A percentile compares a stretch with the other conserved stretches of the same genome.
Evolutionary conservation across 495 filamentous ascomycete genomes (phyloP).

Genomic region (Endocarpon pusillum): DNA sequence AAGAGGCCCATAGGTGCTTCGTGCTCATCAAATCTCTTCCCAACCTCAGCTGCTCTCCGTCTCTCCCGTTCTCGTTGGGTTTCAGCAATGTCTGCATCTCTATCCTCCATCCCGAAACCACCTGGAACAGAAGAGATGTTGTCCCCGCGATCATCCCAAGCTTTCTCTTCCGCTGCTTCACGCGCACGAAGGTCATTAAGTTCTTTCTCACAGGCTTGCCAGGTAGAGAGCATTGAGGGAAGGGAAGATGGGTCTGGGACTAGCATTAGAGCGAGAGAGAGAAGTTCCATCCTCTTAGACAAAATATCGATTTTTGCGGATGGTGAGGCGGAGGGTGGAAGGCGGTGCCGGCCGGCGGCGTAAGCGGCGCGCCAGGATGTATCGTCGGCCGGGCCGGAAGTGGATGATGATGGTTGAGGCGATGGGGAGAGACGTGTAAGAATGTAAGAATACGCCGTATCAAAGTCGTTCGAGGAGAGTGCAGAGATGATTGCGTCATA

Average conservation of each 20-base stretch:
- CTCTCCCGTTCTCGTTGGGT: conserved; percentile 22
- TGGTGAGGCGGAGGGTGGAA: conserved; percentile 13
- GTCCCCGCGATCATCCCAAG: conserved; percentile 55
- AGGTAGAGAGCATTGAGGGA: conserved; percentile 69
- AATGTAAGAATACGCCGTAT: conserved; percentile 92
- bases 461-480: conserved; percentile 76
- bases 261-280: conserved; percentile 68
- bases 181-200: conserved; percentile 46
- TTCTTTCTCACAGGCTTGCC: conserved; percentile 79
- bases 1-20: conserved; percentile 91
- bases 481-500: conserved; percentile 83
- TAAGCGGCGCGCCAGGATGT: conserved; percentile 88
- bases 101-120: conserved; percentile 35
- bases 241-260: conserved; percentile 55
- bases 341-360: conserved; percentile 64
- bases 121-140: conserved; percentile 38
- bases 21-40: no score
- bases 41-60: conserved; percentile 13
- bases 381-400: conserved; percentile 37
- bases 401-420: conserved; percentile 15
- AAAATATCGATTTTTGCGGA: conserved; percentile 25
- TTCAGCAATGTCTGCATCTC: conserved; percentile 29
- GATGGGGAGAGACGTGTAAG: conserved; percentile 42
- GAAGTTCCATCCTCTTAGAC: conserved; percentile 72
- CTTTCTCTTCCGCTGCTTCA: conserved; percentile 56